phyloP scores from a whole-genome alignment of 179 eudicot genomes.

The Silene vulgaris region DNA sequence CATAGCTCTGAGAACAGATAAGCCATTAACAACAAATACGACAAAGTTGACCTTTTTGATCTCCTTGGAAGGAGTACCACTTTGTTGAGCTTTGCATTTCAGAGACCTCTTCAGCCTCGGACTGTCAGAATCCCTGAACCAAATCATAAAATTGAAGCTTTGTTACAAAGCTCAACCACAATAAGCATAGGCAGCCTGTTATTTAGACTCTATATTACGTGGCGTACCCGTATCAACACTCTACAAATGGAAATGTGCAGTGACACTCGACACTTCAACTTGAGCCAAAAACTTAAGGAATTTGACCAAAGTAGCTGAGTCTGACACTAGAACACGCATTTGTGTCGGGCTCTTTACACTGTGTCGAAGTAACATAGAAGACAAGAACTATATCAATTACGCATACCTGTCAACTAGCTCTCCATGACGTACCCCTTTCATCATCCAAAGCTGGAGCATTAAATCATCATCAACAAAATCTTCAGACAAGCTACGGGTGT shows the following conservation, averaged over 20 bases:
- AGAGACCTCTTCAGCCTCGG: slow-evolving; percentile 34
- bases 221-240: too few species aligned
- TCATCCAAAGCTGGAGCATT: slow-evolving; percentile 61
- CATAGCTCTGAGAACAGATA: slow-evolving; percentile 55
- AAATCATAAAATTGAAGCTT: slow-evolving; percentile 7
- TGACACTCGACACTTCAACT: too few species aligned
- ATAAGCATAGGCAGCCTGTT: slow-evolving; percentile 1
- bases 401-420: slow-evolving; percentile 54
- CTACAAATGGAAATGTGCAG: too few species aligned
- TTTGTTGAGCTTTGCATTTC: slow-evolving; percentile 43
- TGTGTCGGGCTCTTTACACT: too few species aligned
- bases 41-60: slow-evolving; percentile 63
- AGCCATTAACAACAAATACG: slow-evolving; percentile 67
- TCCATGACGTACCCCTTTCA: slow-evolving; percentile 67
- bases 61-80: slow-evolving; percentile 26
- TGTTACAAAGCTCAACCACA: not conserved
- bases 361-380: too few species aligned
- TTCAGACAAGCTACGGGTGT: slow-evolving; percentile 71
- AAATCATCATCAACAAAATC: slow-evolving; percentile 42
- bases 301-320: too few species aligned
- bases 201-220: too few species aligned
- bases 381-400: not conserved
- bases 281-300: too few species aligned
- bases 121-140: slow-evolving; percentile 51
- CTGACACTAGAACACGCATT: too few species aligned